These are phyloP conservation scores for Cladophialophora bantiana DNA, from an alignment of 2,329 filamentous ascomycete species.

Conservation along the genomic window DNA sequence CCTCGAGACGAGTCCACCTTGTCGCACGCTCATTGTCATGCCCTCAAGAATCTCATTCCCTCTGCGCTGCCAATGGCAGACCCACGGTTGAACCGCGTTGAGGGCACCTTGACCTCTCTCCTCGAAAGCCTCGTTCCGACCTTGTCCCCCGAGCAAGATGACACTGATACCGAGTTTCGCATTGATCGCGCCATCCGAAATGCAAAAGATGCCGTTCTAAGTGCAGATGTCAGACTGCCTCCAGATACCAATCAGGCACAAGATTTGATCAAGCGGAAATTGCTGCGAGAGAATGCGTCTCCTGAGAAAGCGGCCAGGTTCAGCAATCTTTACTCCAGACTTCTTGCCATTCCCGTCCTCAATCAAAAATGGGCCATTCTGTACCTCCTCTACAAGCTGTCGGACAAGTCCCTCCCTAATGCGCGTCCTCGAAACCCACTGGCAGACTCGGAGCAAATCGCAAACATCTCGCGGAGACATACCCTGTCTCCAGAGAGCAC, in stretches of 20 bases:
- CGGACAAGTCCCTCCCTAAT: conserved; percentile 66
- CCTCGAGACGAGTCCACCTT: not conserved
- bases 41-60: conserved; percentile 9
- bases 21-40: conserved; percentile 29
- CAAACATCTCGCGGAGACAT: conserved; percentile 34
- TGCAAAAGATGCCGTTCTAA: conserved; percentile 57
- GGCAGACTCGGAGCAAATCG: conserved; percentile 49
- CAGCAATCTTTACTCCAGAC: conserved; percentile 85
- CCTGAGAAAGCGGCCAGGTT: conserved; percentile 80
- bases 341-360: conserved; percentile 89
- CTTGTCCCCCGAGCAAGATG: conserved; percentile 66
- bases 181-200: conserved; percentile 67
- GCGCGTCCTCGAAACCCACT: conserved; percentile 52
- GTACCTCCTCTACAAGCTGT: conserved; percentile 84
- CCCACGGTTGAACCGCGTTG: conserved; percentile 67
- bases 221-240: conserved; percentile 37
- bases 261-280: conserved; percentile 86
- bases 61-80: conserved; percentile 58
- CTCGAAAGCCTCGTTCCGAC: conserved; percentile 75
- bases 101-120: conserved; percentile 79
- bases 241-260: conserved; percentile 82
- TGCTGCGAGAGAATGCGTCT: conserved; percentile 78
- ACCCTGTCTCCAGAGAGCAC: conserved; percentile 23
- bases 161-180: conserved; percentile 71
- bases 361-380: conserved; percentile 97